phyloP scores from a whole-genome alignment of 441 rosid species.

The Eruca vesicaria region DNA sequence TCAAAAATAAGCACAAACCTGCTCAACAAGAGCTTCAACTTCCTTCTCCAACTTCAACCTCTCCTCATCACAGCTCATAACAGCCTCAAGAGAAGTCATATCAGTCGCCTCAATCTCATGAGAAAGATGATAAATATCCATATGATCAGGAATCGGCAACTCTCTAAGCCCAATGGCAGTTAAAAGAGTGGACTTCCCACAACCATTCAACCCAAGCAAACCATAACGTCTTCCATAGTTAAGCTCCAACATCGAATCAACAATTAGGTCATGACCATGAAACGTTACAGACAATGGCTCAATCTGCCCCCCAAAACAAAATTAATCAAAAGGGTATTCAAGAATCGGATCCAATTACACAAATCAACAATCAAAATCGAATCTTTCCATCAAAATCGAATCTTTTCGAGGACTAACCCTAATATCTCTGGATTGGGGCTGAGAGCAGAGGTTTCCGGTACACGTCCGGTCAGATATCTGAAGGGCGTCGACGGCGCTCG shows the following conservation, averaged over 20 bases:
- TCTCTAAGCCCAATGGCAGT: conserved; percentile 80
- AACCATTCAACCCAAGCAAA: conserved; percentile 88
- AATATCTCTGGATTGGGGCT: conserved; percentile 92
- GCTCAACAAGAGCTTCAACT: conserved; percentile 60
- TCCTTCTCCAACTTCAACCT: conserved; percentile 86
- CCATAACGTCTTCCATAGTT: conserved; percentile 98
- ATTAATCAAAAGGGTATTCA: too few species aligned
- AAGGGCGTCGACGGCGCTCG: conserved; percentile 48
- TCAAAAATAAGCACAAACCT: conserved; percentile 39
- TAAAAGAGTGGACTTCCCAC: conserved; percentile 92
- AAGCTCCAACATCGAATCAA: conserved; percentile 77
- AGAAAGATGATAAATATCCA: conserved; percentile 87
- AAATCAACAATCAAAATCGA: too few species aligned
- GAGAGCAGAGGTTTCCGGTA: conserved; percentile 94
- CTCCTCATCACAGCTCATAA: conserved; percentile 89
- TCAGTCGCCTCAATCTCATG: conserved; percentile 94
- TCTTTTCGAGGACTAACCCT: conserved; percentile 46
- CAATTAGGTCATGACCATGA: conserved; percentile 92
- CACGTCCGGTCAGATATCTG: conserved; percentile 94
- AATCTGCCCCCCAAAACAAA: too few species aligned
- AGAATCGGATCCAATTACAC: too few species aligned
- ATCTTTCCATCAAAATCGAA: not conserved
- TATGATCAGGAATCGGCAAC: conserved; percentile 88
- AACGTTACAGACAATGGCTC: conserved; percentile 95
- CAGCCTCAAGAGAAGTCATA: conserved; percentile 87